A percentile compares a stretch with the other conserved stretches of the same genome.
Evolutionary conservation across 352 stramenopile species (phyloP).

Genomic region (Phytophthora sojae): DNA sequence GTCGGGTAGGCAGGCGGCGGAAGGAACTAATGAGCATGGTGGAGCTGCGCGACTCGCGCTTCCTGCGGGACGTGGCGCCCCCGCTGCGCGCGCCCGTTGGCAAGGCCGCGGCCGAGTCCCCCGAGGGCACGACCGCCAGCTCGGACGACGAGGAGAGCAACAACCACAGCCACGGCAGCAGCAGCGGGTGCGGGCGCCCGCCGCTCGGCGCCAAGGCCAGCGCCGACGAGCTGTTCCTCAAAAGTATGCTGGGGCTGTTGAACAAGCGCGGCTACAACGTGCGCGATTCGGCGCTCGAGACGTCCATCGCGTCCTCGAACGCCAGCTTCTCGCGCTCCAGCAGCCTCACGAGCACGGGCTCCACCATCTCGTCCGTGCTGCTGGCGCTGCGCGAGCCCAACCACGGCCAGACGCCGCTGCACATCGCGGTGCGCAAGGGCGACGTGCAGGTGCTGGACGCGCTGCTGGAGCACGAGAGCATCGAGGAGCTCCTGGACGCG

Average conservation of each 20-base stretch:
- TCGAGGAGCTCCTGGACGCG: slow-evolving; percentile 72
- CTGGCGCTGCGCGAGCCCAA: slow-evolving; percentile 75
- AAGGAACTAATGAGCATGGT: slow-evolving; percentile 2
- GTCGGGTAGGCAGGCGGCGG: no score
- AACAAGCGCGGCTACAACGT: slow-evolving; percentile 90
- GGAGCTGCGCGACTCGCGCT: slow-evolving; percentile 27
- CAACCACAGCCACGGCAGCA: slow-evolving; percentile 12
- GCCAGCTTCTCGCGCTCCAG: slow-evolving; percentile 44
- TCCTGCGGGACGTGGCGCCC: slow-evolving; percentile 29
- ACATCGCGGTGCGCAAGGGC: slow-evolving; percentile 81
- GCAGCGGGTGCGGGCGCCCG: slow-evolving; percentile 22
- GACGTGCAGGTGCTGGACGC: slow-evolving; percentile 77
- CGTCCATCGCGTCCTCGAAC: slow-evolving; percentile 60
- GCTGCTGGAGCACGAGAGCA: slow-evolving; percentile 73
- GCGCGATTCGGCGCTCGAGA: slow-evolving; percentile 66
- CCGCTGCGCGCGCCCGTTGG: slow-evolving; percentile 5
- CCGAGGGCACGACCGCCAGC: slow-evolving; percentile 24
- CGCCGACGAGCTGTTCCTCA: slow-evolving; percentile 71
- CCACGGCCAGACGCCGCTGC: slow-evolving; percentile 78
- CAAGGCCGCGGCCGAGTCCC: slow-evolving; percentile 4
- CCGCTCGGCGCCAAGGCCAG: slow-evolving; percentile 30
- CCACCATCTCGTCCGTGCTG: slow-evolving; percentile 73
- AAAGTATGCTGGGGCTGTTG: slow-evolving; percentile 74
- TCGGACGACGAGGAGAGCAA: slow-evolving; percentile 38
- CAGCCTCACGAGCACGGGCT: slow-evolving; percentile 69